These are phyloP conservation scores for Phlebiopsis flavidoalba DNA, from an alignment of 768 basidiomycete species.

Conservation along the genomic window DNA sequence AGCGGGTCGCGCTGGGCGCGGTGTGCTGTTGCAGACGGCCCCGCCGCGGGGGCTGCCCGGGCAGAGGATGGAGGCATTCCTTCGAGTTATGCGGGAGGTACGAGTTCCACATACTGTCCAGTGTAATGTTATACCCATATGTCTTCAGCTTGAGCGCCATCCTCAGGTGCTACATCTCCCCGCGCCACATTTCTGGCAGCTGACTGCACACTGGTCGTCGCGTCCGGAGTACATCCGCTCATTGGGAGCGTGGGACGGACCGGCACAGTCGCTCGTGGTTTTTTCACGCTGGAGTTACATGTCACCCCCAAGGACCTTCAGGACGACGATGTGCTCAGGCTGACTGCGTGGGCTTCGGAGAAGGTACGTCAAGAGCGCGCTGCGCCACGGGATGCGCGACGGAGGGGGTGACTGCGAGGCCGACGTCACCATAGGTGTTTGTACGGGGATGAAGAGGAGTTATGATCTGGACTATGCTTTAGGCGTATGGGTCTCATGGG, in stretches of 20 bases:
- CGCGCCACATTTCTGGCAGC: slow-evolving; percentile 87
- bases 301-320: slow-evolving; percentile 56
- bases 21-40: slow-evolving; percentile 85
- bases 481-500: not conserved
- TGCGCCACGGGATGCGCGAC: slow-evolving; percentile 29
- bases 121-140: not conserved
- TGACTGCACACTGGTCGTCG: slow-evolving; percentile 36
- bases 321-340: slow-evolving; percentile 64
- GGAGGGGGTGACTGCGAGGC: slow-evolving; percentile 32
- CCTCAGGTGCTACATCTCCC: slow-evolving; percentile 79
- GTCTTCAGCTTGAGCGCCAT: slow-evolving; percentile 69
- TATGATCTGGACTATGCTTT: not conserved
- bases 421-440: slow-evolving; percentile 69
- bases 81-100: slow-evolving; percentile 80
- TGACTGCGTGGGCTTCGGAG: slow-evolving; percentile 78
- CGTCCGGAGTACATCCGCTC: slow-evolving; percentile 16
- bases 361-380: slow-evolving; percentile 50
- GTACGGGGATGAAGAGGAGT: slow-evolving; percentile 43
- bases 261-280: slow-evolving; percentile 52
- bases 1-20: slow-evolving; percentile 68
- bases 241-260: slow-evolving; percentile 16
- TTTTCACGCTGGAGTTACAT: slow-evolving; percentile 80
- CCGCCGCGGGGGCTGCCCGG: slow-evolving; percentile 56
- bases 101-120: slow-evolving; percentile 17
- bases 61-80: slow-evolving; percentile 76